Conservation (phyloP, 257 asterid genomes). For the Lithospermum erythrorhizon region DNA sequence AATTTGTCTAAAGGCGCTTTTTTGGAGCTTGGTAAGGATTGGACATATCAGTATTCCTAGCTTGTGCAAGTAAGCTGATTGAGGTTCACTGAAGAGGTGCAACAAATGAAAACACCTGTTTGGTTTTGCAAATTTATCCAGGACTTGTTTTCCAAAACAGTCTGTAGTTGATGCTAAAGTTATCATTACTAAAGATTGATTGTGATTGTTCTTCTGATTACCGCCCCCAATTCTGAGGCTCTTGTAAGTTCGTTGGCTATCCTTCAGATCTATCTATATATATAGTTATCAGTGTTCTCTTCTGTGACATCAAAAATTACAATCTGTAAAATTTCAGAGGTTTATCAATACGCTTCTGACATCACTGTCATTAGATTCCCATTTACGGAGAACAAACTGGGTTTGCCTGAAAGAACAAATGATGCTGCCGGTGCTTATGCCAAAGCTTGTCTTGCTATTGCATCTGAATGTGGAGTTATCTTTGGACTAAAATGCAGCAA, state of each 20-base stretch:
- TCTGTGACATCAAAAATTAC: background rate
- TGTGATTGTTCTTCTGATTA: slow-evolving; percentile 54
- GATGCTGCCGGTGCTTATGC: slow-evolving; percentile 70
- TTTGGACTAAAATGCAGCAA: slow-evolving; percentile 85
- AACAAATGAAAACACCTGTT: no score
- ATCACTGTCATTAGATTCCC: slow-evolving; percentile 28
- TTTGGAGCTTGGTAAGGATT: no score
- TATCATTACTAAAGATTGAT: no score
- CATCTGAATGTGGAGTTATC: slow-evolving; percentile 53
- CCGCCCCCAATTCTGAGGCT: slow-evolving; percentile 72
- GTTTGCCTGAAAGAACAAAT: slow-evolving; percentile 75
- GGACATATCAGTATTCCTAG: no score
- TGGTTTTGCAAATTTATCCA: no score
- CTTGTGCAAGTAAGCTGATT: no score
- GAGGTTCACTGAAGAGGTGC: no score
- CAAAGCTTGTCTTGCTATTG: slow-evolving; percentile 53
- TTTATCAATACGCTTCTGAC: background rate
- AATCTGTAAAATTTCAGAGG: background rate
- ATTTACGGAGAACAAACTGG: slow-evolving; percentile 27
- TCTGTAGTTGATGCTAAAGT: no score
- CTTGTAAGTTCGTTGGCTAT: slow-evolving; percentile 28
- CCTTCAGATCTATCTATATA: background rate
- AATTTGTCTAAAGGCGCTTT: no score
- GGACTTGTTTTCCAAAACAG: no score
- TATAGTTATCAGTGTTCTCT: background rate